Conservation (phyloP, 1,284 basidiomycete species). For the Malassezia arunalokei region DNA sequence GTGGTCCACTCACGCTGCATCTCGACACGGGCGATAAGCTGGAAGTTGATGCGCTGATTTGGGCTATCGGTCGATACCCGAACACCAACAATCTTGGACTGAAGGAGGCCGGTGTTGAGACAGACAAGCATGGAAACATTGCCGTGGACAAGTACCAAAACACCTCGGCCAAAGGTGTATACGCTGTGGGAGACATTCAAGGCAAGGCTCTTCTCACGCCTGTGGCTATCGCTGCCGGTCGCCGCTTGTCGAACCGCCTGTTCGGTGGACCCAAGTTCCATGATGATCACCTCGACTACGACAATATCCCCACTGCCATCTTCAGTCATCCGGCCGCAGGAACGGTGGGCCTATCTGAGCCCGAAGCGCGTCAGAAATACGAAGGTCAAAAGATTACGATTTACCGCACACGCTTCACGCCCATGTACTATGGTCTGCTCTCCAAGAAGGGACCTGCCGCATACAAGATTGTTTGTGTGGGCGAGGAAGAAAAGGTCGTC, state of each 20-base stretch:
- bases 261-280: conserved; percentile 76
- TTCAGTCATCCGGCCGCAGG: conserved; percentile 33
- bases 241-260: conserved; percentile 73
- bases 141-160: conserved; percentile 77
- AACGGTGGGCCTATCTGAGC: conserved; percentile 56
- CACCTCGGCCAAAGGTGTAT: conserved; percentile 59
- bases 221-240: conserved; percentile 93
- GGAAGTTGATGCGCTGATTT: conserved; percentile 77
- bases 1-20: conserved; percentile 33
- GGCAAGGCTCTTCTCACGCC: conserved; percentile 88
- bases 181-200: conserved; percentile 78
- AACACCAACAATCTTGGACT: conserved; percentile 68
- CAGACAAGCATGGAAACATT: conserved; percentile 67
- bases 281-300: conserved; percentile 75
- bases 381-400: conserved; percentile 76
- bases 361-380: conserved; percentile 72
- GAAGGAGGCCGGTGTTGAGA: conserved; percentile 64
- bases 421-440: conserved; percentile 45
- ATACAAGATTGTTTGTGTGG: conserved; percentile 78
- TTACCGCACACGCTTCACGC: conserved; percentile 55
- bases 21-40: conserved; percentile 57
- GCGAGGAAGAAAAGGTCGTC: conserved; percentile 81
- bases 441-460: conserved; percentile 56
- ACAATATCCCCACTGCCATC: conserved; percentile 61
- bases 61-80: conserved; percentile 84